Percentiles rank a stretch among this genome's conserved stretches.
Conservation (phyloP, 108 stramenopile species). For the Conticribra guillardii region DNA sequence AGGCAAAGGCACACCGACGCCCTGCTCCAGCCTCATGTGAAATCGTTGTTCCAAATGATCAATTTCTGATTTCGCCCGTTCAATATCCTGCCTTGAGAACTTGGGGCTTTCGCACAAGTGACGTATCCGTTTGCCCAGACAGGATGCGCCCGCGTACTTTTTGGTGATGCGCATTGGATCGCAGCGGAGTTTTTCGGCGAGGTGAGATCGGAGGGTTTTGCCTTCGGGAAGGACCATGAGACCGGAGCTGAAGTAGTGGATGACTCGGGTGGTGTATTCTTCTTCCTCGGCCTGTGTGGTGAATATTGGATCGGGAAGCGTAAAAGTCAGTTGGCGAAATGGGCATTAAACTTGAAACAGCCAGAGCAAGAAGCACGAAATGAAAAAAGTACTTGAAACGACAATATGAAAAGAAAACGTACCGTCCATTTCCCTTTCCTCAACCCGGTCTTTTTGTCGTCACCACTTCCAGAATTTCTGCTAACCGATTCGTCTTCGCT, state of each 20-base stretch:
- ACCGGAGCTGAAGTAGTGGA: constrained; percentile 91
- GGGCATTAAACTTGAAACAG: too few relatives aligned
- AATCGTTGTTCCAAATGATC: constrained; percentile 69
- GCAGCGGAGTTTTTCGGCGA: constrained; percentile 96
- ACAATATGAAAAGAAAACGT: constrained; percentile 29
- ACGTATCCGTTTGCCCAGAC: constrained; percentile 86
- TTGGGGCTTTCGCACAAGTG: constrained; percentile 67
- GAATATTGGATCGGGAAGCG: neutral
- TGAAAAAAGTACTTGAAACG: neutral
- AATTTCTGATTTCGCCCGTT: constrained; percentile 69
- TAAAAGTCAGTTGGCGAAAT: too few relatives aligned
- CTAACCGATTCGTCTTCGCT: constrained; percentile 28
- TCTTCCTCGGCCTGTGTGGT: constrained; percentile 79
- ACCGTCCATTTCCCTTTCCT: constrained; percentile 89
- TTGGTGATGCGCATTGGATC: constrained; percentile 99
- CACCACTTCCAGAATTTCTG: constrained; percentile 22
- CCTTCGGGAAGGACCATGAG: constrained; percentile 91
- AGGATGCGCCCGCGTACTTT: constrained; percentile 94
- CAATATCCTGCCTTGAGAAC: constrained; percentile 58
- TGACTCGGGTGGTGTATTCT: constrained; percentile 90
- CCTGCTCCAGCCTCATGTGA: constrained; percentile 63
- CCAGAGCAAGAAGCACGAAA: too few relatives aligned
- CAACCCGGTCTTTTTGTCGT: constrained; percentile 37
- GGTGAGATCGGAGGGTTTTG: constrained; percentile 87
- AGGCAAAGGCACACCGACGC: constrained; percentile 24